Conservation (phyloP, 768 basidiomycete species). For the Vararia minispora region DNA sequence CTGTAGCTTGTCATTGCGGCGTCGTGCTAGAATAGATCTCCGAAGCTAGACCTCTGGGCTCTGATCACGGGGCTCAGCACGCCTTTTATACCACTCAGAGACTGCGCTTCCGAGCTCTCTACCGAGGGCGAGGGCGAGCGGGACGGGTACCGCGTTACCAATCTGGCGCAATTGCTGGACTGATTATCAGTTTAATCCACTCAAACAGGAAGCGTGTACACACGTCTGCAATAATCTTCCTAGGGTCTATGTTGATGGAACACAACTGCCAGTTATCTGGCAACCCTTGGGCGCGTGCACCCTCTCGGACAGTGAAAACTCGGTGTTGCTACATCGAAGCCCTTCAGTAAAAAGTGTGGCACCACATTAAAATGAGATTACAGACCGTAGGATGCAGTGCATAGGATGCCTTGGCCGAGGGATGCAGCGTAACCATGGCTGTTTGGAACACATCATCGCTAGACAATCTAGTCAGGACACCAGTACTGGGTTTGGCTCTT, state of each 20-base stretch:
- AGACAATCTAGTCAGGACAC: too few species aligned
- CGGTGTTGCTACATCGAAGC: constrained; percentile 48
- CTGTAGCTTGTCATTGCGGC: too few species aligned
- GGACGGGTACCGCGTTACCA: constrained; percentile 71
- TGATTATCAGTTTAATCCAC: neutral
- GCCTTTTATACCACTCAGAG: too few species aligned
- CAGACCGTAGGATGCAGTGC: constrained; percentile 37
- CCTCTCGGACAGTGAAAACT: constrained; percentile 26
- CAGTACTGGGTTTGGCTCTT: neutral
- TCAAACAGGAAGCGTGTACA: constrained; percentile 15
- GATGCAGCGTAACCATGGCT: constrained; percentile 44
- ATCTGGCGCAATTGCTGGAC: constrained; percentile 64
- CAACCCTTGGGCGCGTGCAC: constrained; percentile 68
- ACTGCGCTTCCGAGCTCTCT: constrained; percentile 32
- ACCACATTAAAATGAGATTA: neutral
- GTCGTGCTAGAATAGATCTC: too few species aligned
- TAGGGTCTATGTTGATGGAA: constrained; percentile 29
- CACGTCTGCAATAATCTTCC: constrained; percentile 39
- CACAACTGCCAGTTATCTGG: constrained; percentile 58
- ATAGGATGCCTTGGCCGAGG: constrained; percentile 35
- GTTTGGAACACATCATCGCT: too few species aligned
- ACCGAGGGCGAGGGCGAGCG: constrained; percentile 55
- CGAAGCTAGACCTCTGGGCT: too few species aligned
- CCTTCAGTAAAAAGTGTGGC: neutral
- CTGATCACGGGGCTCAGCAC: too few species aligned